phyloP scores from a whole-genome alignment of 345 rosid genomes.

The Erucastrum elatum region DNA sequence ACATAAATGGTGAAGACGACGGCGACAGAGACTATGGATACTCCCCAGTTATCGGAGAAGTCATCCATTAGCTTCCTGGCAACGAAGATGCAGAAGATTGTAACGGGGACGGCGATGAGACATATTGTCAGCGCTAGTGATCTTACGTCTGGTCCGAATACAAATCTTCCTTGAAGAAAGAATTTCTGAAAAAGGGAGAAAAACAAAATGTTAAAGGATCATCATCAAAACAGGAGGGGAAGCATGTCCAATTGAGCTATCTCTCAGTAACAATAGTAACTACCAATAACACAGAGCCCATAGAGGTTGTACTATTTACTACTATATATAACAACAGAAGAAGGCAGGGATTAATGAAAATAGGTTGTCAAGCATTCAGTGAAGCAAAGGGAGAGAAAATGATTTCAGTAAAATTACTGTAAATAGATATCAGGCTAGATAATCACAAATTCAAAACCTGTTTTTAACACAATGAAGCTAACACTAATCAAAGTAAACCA shows the following conservation, averaged over 20 bases:
- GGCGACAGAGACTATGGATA: slow-evolving; percentile 59
- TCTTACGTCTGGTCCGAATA: slow-evolving; percentile 98
- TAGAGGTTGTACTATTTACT: not conserved
- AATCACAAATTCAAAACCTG: slow-evolving; percentile 1
- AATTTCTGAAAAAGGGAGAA: slow-evolving; percentile 68
- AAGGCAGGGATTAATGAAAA: not conserved
- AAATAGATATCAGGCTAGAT: slow-evolving; percentile 9
- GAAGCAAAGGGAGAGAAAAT: not conserved
- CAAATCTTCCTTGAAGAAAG: slow-evolving; percentile 83
- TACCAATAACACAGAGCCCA: too few relatives aligned
- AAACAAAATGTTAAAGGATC: not conserved
- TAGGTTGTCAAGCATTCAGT: not conserved
- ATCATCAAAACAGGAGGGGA: not conserved
- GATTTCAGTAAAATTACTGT: not conserved
- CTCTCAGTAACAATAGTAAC: not conserved
- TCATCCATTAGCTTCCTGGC: slow-evolving; percentile 79
- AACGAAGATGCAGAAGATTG: slow-evolving; percentile 80
- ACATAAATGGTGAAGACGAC: slow-evolving; percentile 72
- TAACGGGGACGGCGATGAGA: slow-evolving; percentile 80
- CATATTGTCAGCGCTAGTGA: slow-evolving; percentile 76
- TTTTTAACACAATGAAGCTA: slow-evolving; percentile 3
- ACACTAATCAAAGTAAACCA: not conserved
- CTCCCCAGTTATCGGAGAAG: slow-evolving; percentile 74
- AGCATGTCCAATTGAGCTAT: not conserved
- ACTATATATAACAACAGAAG: not conserved